A percentile compares a stretch with the other conserved stretches of the same genome.
Evolutionary conservation across 208 protist species (phyloP).

Genomic region (Leishmania braziliensis): DNA sequence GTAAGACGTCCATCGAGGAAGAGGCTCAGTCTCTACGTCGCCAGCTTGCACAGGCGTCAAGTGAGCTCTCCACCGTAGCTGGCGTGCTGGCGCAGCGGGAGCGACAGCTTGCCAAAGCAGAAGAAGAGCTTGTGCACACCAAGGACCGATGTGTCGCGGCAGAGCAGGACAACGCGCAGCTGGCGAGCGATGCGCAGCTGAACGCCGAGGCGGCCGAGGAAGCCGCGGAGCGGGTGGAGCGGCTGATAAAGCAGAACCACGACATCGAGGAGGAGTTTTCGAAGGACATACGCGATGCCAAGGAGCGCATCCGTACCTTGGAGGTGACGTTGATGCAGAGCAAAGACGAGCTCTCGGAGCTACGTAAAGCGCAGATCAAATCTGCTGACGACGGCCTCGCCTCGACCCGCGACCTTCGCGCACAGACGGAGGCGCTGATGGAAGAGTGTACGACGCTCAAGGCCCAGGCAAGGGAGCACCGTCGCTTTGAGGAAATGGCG

Average conservation of each 20-base stretch:
- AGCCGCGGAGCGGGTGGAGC: constrained; percentile 53
- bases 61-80: constrained; percentile 70
- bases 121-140: constrained; percentile 42
- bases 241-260: constrained; percentile 60
- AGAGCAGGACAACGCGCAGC: constrained; percentile 65
- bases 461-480: constrained; percentile 30
- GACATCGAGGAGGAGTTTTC: constrained; percentile 61
- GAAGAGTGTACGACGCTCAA: constrained; percentile 47
- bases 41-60: constrained; percentile 62
- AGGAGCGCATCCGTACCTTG: constrained; percentile 54
- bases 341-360: constrained; percentile 45
- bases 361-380: constrained; percentile 55
- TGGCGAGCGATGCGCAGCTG: constrained; percentile 53
- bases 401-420: constrained; percentile 46
- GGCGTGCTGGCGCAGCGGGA: constrained; percentile 74
- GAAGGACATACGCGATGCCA: constrained; percentile 57
- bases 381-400: constrained; percentile 43
- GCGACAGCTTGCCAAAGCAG: constrained; percentile 43
- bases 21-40: constrained; percentile 73
- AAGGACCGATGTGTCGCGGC: constrained; percentile 31
- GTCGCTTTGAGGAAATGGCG: constrained; percentile 40
- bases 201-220: constrained; percentile 45
- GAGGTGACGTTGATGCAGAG: constrained; percentile 55
- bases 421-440: constrained; percentile 42
- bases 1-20: constrained; percentile 63